These are phyloP conservation scores for Cercospora sp. DNA, from an alignment of 2,329 filamentous ascomycete genomes.

Conservation along the genomic window DNA sequence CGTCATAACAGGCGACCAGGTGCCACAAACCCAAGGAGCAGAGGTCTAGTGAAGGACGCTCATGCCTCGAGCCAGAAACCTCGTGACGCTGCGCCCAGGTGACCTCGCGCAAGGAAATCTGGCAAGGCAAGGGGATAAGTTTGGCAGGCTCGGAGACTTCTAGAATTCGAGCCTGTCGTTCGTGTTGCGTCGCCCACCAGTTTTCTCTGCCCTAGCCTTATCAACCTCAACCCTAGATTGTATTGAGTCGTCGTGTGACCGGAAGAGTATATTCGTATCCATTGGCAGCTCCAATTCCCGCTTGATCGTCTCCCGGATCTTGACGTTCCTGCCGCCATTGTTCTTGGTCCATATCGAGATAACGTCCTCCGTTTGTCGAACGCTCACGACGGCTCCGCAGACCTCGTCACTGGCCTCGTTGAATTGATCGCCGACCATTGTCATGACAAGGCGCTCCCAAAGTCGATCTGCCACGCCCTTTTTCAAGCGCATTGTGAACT, in stretches of 20 bases:
- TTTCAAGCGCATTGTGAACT: slow-evolving; percentile 96
- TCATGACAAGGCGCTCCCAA: slow-evolving; percentile 91
- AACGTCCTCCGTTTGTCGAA: slow-evolving; percentile 93
- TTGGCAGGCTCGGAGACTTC: neutral
- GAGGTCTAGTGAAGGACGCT: neutral
- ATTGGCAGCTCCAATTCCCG: slow-evolving; percentile 80
- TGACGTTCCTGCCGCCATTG: slow-evolving; percentile 88
- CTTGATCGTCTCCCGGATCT: slow-evolving; percentile 97
- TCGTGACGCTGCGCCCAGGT: neutral
- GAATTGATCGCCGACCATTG: slow-evolving; percentile 92
- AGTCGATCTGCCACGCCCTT: slow-evolving; percentile 96
- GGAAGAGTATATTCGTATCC: slow-evolving; percentile 91
- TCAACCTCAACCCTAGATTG: slow-evolving; percentile 87
- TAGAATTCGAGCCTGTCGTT: slow-evolving; percentile 21
- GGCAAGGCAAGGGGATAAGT: neutral
- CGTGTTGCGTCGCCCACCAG: slow-evolving; percentile 50
- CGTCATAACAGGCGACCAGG: neutral
- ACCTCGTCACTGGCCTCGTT: slow-evolving; percentile 89
- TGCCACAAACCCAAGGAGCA: neutral
- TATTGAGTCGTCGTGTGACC: slow-evolving; percentile 94
- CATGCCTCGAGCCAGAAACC: neutral
- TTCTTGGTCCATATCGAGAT: slow-evolving; percentile 97
- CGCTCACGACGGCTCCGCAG: slow-evolving; percentile 90
- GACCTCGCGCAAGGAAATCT: neutral
- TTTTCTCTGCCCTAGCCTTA: slow-evolving; percentile 76